phyloP scores from a whole-genome alignment of 2,329 filamentous ascomycete species.

The Colletotrichum tabaci region DNA sequence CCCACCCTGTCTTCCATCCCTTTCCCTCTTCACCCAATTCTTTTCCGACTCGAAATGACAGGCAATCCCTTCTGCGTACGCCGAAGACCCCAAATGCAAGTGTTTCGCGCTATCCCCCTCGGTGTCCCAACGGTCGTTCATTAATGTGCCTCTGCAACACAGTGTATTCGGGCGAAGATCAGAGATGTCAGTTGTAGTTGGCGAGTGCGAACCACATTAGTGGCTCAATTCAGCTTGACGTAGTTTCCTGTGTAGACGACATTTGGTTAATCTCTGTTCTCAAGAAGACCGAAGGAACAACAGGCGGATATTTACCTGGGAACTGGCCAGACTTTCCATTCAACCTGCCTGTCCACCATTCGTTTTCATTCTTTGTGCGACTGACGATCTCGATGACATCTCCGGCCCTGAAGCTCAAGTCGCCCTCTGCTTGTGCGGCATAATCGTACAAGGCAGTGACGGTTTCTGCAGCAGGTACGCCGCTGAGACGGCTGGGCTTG shows the following conservation, averaged over 20 bases:
- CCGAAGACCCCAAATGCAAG: constrained; percentile 42
- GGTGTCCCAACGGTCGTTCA: constrained; percentile 34
- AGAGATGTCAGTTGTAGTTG: constrained; percentile 19
- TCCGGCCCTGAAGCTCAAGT: constrained; percentile 90
- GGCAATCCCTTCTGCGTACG: constrained; percentile 42
- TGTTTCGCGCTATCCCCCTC: constrained; percentile 31
- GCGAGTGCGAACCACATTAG: constrained; percentile 35
- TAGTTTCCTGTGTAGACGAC: constrained; percentile 61
- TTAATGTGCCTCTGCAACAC: constrained; percentile 34
- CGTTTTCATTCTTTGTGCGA: constrained; percentile 90
- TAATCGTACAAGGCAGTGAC: constrained; percentile 97
- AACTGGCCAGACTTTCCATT: constrained; percentile 90
- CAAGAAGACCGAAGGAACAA: background rate
- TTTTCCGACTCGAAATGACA: constrained; percentile 39
- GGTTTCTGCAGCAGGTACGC: constrained; percentile 77
- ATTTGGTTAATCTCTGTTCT: constrained; percentile 45
- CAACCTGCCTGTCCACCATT: constrained; percentile 95
- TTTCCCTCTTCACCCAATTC: constrained; percentile 2
- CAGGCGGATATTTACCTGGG: constrained; percentile 75
- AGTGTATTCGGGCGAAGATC: constrained; percentile 28
- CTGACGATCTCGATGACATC: constrained; percentile 91
- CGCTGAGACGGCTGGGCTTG: constrained; percentile 82
- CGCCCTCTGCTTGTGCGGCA: constrained; percentile 93
- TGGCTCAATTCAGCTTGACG: constrained; percentile 60
- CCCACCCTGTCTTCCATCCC: background rate